Conservation (phyloP, 148 eudicot species). For the Tetragonia tetragonoides region DNA sequence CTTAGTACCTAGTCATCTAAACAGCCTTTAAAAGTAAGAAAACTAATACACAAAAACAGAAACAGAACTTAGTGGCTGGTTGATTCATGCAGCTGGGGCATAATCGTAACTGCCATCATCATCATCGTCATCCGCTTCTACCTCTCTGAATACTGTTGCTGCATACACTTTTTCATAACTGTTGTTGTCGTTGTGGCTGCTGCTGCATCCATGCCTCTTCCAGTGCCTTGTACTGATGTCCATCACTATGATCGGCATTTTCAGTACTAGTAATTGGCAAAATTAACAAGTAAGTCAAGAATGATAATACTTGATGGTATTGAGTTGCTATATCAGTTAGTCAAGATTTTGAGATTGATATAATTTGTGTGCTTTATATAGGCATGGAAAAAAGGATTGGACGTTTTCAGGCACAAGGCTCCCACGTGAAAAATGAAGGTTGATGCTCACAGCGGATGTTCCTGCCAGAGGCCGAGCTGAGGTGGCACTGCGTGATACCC, state of each 20-base stretch:
- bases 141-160: background rate
- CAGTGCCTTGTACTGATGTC: background rate
- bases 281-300: too few relatives aligned
- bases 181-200: background rate
- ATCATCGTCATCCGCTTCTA: background rate
- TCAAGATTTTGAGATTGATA: too few relatives aligned
- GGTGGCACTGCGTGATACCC: background rate
- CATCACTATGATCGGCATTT: background rate
- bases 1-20: too few relatives aligned
- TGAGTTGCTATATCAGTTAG: too few relatives aligned
- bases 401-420: background rate
- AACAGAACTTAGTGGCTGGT: background rate
- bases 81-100: background rate
- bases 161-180: background rate
- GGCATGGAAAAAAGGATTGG: background rate
- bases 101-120: constrained; percentile 2
- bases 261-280: background rate
- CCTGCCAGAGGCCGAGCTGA: background rate
- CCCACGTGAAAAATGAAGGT: background rate
- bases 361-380: background rate
- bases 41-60: too few relatives aligned
- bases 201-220: background rate
- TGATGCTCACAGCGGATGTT: background rate
- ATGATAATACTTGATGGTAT: too few relatives aligned
- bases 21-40: too few relatives aligned